Base-by-base conservation (phyloP, 179 eudicot species). In the Spinacia oleracea region DNA sequence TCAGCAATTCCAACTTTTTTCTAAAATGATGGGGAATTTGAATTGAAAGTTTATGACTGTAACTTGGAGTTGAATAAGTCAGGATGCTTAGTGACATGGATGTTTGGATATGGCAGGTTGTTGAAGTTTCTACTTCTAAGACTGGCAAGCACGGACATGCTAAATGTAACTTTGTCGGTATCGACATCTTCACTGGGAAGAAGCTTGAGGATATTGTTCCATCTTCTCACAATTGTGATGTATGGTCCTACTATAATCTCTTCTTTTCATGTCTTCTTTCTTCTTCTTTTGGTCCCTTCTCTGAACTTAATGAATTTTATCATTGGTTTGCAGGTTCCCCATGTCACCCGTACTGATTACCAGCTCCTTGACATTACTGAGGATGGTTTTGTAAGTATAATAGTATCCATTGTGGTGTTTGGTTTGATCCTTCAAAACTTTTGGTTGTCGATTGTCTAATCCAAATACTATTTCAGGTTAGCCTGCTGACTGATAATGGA, bases 141-240 rank as follows among this genome's bases (percentile, higher is more conserved):
- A 88, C 90, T 35, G 90, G 90, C 48, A 88, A 88, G 86, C 90
- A 88, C 40, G 89, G 90, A 1, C 91, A 89, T 58, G 91, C 91
- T 20, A 87, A 89, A 46, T 89, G 91, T 72, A 88, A 89, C 87
- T 89, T 89, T 81, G 90, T 89, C 68, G 91, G 53, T 11, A 87
- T 89, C 66, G 91, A 89, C 80, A 89, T 89, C 68, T 87, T 87
- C 58, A 87, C 67, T 80, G 84, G 79, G 20, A 87, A 85, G 81
- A 87, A 87, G 84, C 88, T 87, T 0, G 90, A 87, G 76, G 90
- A 87, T 81, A 87, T 87, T 53, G 90, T 87, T 25, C 90, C 90
- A n/a, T 87, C 90, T 2, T 87, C 90, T 72, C 90, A 87, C 75
- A 87, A 87, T 58, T 87, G 88, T 71, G 90, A 87, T 85, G 90